Evolutionary conservation across 768 basidiomycete genomes (phyloP).

Genomic region (Termitomyces eurrhizus): DNA sequence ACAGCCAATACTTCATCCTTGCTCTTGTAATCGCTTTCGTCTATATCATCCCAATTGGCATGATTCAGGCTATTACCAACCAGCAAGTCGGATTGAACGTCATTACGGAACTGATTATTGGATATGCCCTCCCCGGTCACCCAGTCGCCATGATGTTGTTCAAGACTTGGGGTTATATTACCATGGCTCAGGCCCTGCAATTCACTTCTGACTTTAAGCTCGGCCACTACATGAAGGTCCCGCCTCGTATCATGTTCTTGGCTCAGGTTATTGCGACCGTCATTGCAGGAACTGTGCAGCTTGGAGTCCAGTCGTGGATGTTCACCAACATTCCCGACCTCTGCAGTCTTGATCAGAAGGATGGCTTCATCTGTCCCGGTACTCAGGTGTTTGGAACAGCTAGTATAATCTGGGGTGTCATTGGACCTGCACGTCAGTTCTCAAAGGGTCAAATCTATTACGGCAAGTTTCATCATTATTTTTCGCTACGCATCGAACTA

Average conservation of each 20-base stretch:
- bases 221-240: slow-evolving; percentile 76
- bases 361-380: slow-evolving; percentile 67
- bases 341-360: slow-evolving; percentile 48
- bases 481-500: slow-evolving; percentile 7
- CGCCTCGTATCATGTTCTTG: slow-evolving; percentile 59
- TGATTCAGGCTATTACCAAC: slow-evolving; percentile 74
- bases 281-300: slow-evolving; percentile 68
- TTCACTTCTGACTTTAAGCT: slow-evolving; percentile 81
- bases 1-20: slow-evolving; percentile 54
- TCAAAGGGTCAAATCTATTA: slow-evolving; percentile 60
- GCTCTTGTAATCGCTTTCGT: slow-evolving; percentile 60
- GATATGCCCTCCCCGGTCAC: slow-evolving; percentile 73
- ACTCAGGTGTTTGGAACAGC: slow-evolving; percentile 79
- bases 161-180: slow-evolving; percentile 79
- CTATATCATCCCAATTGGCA: slow-evolving; percentile 69
- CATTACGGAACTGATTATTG: slow-evolving; percentile 78
- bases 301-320: slow-evolving; percentile 78
- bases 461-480: slow-evolving; percentile 20
- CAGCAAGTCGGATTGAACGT: slow-evolving; percentile 74
- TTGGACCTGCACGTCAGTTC: slow-evolving; percentile 73
- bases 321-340: slow-evolving; percentile 64
- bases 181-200: slow-evolving; percentile 60
- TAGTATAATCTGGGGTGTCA: slow-evolving; percentile 78
- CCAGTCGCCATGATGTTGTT: slow-evolving; percentile 85
- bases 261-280: slow-evolving; percentile 64